Conservation (phyloP, 106 monocot species). For the Dendrobium nobile region DNA sequence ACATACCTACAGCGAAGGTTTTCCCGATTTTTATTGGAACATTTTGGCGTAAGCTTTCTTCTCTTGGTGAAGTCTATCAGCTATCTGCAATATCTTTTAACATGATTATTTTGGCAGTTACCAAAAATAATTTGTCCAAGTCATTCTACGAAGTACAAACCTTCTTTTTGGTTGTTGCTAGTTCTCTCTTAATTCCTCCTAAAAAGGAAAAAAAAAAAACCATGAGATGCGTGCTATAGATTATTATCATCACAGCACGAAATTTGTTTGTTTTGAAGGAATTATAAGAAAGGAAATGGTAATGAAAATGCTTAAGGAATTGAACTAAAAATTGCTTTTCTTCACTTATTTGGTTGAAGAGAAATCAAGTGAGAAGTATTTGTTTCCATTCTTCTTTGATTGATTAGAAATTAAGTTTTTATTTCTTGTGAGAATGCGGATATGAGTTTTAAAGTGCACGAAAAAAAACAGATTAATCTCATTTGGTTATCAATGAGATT, state of each 20-base stretch:
- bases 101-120: not conserved
- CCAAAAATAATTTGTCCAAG: not conserved
- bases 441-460: no score
- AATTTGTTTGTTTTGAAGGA: not conserved
- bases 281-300: not conserved
- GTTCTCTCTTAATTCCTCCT: constrained; percentile 73
- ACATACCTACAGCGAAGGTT: no score
- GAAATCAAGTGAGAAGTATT: no score
- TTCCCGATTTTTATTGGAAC: constrained; percentile 38
- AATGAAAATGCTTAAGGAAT: not conserved
- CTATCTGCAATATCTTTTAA: constrained; percentile 32
- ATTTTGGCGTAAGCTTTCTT: constrained; percentile 55
- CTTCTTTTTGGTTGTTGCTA: constrained; percentile 69
- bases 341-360: no score
- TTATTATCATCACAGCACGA: not conserved
- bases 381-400: no score
- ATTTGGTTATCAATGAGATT: no score
- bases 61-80: constrained; percentile 56
- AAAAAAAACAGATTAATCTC: no score
- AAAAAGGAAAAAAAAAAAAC: not conserved
- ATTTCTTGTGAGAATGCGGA: no score
- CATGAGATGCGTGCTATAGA: no score
- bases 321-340: no score
- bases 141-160: constrained; percentile 10
- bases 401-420: no score